These are phyloP conservation scores for Fusarium dimerum DNA, from an alignment of 2,329 filamentous ascomycete species.

Conservation along the genomic window DNA sequence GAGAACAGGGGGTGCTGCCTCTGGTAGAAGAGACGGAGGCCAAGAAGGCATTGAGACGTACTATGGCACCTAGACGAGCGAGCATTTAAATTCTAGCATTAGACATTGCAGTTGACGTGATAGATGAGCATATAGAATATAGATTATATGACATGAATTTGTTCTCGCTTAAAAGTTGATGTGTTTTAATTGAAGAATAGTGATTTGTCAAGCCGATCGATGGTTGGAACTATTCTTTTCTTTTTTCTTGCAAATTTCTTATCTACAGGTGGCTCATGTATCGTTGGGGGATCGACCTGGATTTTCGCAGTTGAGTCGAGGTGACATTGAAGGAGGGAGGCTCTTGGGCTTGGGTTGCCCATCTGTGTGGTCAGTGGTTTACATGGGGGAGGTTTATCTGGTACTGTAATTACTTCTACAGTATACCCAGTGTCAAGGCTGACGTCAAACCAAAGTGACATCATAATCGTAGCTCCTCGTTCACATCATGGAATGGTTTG, in stretches of 20 bases:
- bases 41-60: slow-evolving; percentile 74
- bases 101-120: background rate
- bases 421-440: too few relatives aligned
- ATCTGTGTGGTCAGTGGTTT: too few relatives aligned
- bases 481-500: background rate
- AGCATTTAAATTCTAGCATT: slow-evolving; percentile 59
- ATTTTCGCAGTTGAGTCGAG: too few relatives aligned
- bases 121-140: background rate
- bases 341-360: background rate
- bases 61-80: slow-evolving; percentile 76
- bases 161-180: background rate
- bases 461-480: too few relatives aligned
- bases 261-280: too few relatives aligned
- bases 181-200: too few relatives aligned
- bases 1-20: slow-evolving; percentile 74
- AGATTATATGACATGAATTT: background rate
- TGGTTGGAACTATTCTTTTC: too few relatives aligned
- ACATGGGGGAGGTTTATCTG: too few relatives aligned
- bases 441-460: background rate
- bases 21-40: slow-evolving; percentile 72
- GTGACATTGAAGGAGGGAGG: background rate
- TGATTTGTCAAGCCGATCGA: too few relatives aligned
- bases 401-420: too few relatives aligned
- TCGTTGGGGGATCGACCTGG: too few relatives aligned
- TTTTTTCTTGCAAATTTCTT: too few relatives aligned